A percentile compares a stretch with the other conserved stretches of the same genome.
These are phyloP conservation scores for Brassica hybrid DNA, from an alignment of 441 rosid species.

Conservation along the genomic window DNA sequence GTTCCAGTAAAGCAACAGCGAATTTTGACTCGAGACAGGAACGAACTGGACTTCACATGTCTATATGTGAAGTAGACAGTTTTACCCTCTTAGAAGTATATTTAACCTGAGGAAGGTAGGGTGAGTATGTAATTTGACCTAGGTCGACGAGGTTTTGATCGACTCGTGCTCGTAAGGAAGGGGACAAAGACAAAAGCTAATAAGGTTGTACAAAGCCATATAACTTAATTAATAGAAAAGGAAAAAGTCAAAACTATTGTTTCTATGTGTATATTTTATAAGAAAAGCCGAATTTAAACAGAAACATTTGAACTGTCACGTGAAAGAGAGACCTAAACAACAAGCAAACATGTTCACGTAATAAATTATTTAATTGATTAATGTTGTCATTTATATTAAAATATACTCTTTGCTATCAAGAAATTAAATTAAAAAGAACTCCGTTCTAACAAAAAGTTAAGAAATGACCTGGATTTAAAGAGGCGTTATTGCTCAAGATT, in stretches of 20 bases:
- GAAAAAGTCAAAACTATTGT: constrained; percentile 23
- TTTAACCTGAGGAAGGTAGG: neutral
- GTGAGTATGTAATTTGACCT: constrained; percentile 11
- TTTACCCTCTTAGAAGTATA: neutral
- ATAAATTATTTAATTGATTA: constrained; percentile 4
- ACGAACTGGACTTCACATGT: constrained; percentile 36
- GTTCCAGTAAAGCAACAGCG: constrained; percentile 18
- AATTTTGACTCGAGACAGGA: neutral
- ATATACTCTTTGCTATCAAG: neutral
- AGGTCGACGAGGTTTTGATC: neutral
- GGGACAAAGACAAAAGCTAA: constrained; percentile 40
- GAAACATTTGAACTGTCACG: constrained; percentile 36
- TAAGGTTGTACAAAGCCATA: constrained; percentile 23
- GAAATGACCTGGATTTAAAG: constrained; percentile 78
- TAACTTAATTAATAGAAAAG: constrained; percentile 7
- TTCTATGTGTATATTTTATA: constrained; percentile 1
- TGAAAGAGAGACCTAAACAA: constrained; percentile 37
- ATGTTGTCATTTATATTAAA: neutral
- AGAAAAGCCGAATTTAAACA: constrained; percentile 27
- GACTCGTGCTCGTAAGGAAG: constrained; percentile 25
- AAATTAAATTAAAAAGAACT: neutral
- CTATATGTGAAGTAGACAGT: neutral
- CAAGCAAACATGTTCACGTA: constrained; percentile 33
- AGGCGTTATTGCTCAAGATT: constrained; percentile 76
- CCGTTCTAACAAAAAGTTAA: neutral